These are phyloP conservation scores for Diaporthe amygdali DNA, from an alignment of 2,329 filamentous ascomycete species.

Conservation along the genomic window DNA sequence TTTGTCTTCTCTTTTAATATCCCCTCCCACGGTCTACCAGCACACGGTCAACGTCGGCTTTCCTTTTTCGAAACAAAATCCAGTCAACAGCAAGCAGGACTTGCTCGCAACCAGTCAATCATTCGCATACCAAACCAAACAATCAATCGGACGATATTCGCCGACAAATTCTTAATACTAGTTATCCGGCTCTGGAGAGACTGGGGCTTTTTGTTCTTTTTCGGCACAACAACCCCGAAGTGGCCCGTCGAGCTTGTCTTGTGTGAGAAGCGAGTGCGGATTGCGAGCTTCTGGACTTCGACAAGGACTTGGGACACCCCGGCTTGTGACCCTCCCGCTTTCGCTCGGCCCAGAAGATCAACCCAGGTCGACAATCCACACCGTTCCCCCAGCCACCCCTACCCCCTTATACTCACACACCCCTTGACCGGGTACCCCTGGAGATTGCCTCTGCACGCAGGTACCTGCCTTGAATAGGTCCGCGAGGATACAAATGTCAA, in stretches of 20 bases:
- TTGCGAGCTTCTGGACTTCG: constrained; percentile 34
- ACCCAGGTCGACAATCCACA: constrained; percentile 30
- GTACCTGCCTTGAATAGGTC: constrained; percentile 42
- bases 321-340: constrained; percentile 44
- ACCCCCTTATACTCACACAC: constrained; percentile 33
- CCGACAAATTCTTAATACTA: constrained; percentile 45
- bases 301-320: constrained; percentile 37
- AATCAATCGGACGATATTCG: constrained; percentile 9
- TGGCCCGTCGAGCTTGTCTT: constrained; percentile 37
- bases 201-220: constrained; percentile 35
- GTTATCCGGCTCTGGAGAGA: constrained; percentile 34
- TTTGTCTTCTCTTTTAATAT: constrained; percentile 42
- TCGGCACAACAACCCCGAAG: constrained; percentile 40
- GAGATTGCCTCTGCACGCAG: constrained; percentile 37
- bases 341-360: constrained; percentile 41
- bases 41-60: constrained; percentile 26
- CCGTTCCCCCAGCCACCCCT: constrained; percentile 29
- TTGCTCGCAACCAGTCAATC: constrained; percentile 62
- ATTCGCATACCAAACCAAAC: constrained; percentile 41
- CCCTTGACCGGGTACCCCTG: constrained; percentile 28
- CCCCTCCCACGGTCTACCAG: constrained; percentile 38
- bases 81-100: constrained; percentile 62
- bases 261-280: constrained; percentile 25
- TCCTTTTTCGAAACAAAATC: constrained; percentile 30
- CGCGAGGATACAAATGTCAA: constrained; percentile 67